Evolutionary conservation across 2,329 filamentous ascomycete genomes (phyloP).

Genomic region (Magnaporthiopsis incrustans): DNA sequence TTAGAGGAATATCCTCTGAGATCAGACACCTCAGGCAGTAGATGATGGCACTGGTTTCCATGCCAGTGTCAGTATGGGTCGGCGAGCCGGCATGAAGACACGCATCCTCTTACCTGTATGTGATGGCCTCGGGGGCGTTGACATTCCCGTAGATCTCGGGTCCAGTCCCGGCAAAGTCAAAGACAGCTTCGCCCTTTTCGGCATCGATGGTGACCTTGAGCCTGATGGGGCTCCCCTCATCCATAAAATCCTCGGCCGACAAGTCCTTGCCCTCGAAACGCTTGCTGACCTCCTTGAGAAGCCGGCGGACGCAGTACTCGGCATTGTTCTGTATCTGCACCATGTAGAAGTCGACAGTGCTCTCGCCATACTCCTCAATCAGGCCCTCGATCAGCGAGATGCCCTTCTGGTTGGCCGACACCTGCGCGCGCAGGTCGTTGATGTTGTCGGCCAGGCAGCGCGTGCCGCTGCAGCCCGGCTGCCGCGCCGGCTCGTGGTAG

Average conservation of each 20-base stretch:
- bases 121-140: slow-evolving; percentile 64
- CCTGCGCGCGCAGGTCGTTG: slow-evolving; percentile 67
- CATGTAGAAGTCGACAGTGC: slow-evolving; percentile 73
- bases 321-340: slow-evolving; percentile 68
- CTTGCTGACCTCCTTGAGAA: slow-evolving; percentile 59
- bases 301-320: slow-evolving; percentile 60
- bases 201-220: slow-evolving; percentile 24
- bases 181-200: slow-evolving; percentile 23
- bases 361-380: slow-evolving; percentile 65
- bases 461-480: slow-evolving; percentile 62
- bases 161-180: slow-evolving; percentile 29
- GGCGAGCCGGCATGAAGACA: no score
- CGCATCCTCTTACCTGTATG: slow-evolving; percentile 36
- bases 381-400: slow-evolving; percentile 64
- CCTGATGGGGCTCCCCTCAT: slow-evolving; percentile 28
- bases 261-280: slow-evolving; percentile 28
- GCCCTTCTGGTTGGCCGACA: slow-evolving; percentile 67
- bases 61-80: neutral
- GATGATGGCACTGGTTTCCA: slow-evolving; percentile 22
- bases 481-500: slow-evolving; percentile 56
- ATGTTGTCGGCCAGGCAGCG: slow-evolving; percentile 67
- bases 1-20: slow-evolving; percentile 28
- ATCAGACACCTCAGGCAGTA: slow-evolving; percentile 29
- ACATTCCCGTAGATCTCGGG: slow-evolving; percentile 25
- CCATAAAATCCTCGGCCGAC: slow-evolving; percentile 29